Evolutionary conservation across 2,329 filamentous ascomycete species (phyloP).

Genomic region (Alternaria metachromatica): DNA sequence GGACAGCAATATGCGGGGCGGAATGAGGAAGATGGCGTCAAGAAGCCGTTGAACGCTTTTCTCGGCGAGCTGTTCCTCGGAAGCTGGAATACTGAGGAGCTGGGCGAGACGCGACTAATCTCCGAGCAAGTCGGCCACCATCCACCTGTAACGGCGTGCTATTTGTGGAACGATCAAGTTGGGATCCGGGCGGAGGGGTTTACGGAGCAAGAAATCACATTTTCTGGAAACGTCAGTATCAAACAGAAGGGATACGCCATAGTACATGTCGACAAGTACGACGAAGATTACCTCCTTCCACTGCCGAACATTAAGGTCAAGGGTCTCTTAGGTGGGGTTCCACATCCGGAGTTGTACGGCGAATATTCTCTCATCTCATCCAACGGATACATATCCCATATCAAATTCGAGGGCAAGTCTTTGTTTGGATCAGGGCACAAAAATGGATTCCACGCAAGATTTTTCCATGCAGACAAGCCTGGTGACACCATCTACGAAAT

Average conservation of each 20-base stretch:
- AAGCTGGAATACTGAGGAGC: slow-evolving; percentile 36
- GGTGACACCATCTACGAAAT: slow-evolving; percentile 46
- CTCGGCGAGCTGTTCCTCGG: slow-evolving; percentile 57
- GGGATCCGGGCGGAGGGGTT: slow-evolving; percentile 55
- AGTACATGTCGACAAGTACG: slow-evolving; percentile 52
- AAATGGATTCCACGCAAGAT: slow-evolving; percentile 50
- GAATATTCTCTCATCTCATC: slow-evolving; percentile 52
- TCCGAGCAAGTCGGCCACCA: slow-evolving; percentile 57
- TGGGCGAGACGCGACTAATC: slow-evolving; percentile 51
- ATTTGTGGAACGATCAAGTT: slow-evolving; percentile 54
- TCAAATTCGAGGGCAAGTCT: slow-evolving; percentile 54
- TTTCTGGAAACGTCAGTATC: slow-evolving; percentile 53
- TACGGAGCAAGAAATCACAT: slow-evolving; percentile 56
- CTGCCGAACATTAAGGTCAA: slow-evolving; percentile 56
- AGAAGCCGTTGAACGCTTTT: slow-evolving; percentile 61
- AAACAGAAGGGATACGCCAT: slow-evolving; percentile 57
- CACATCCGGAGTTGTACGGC: slow-evolving; percentile 54
- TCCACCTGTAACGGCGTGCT: slow-evolving; percentile 56
- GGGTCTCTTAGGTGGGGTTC: slow-evolving; percentile 51
- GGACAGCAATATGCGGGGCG: slow-evolving; percentile 58
- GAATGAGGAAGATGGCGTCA: slow-evolving; percentile 52
- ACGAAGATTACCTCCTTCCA: slow-evolving; percentile 55
- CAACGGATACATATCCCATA: slow-evolving; percentile 50
- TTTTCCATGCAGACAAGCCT: slow-evolving; percentile 46
- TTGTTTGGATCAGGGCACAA: slow-evolving; percentile 51